Percentiles rank a stretch among this genome's conserved stretches.
These are phyloP conservation scores for Pythium folliculosum DNA, from an alignment of 352 stramenopile genomes.

Conservation along the genomic window DNA sequence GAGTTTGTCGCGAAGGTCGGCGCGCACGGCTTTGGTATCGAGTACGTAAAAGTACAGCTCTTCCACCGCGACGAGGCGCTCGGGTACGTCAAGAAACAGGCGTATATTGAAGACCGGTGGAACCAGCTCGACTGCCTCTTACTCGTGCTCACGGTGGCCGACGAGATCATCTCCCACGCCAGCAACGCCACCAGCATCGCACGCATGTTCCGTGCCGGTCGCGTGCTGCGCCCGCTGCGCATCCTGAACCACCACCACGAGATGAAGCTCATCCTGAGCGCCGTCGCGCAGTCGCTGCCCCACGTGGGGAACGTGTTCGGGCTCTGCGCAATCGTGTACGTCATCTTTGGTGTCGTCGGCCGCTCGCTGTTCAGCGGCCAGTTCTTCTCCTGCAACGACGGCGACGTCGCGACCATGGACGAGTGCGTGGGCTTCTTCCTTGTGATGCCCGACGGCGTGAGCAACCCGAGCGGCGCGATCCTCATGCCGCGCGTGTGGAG, in stretches of 20 bases:
- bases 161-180: constrained; percentile 55
- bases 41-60: constrained; percentile 58
- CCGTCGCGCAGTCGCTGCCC: constrained; percentile 67
- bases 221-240: constrained; percentile 63
- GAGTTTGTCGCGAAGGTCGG: constrained; percentile 70
- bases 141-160: constrained; percentile 52
- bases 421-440: constrained; percentile 67
- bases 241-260: constrained; percentile 80
- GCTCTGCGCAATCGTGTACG: constrained; percentile 74
- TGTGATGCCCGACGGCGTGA: constrained; percentile 45
- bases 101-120: constrained; percentile 79
- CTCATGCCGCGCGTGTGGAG: constrained; percentile 65
- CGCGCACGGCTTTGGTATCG: constrained; percentile 52
- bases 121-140: constrained; percentile 74
- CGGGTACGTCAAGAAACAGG: constrained; percentile 61
- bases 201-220: constrained; percentile 67
- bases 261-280: constrained; percentile 75
- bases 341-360: constrained; percentile 74
- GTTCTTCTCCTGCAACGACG: constrained; percentile 73
- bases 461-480: constrained; percentile 39
- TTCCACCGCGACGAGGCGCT: constrained; percentile 68
- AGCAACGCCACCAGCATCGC: constrained; percentile 42
- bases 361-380: constrained; percentile 66
- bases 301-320: constrained; percentile 76
- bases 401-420: constrained; percentile 29